These are phyloP conservation scores for Cajanus cajan DNA, from an alignment of 306 rosid species.

Conservation along the genomic window DNA sequence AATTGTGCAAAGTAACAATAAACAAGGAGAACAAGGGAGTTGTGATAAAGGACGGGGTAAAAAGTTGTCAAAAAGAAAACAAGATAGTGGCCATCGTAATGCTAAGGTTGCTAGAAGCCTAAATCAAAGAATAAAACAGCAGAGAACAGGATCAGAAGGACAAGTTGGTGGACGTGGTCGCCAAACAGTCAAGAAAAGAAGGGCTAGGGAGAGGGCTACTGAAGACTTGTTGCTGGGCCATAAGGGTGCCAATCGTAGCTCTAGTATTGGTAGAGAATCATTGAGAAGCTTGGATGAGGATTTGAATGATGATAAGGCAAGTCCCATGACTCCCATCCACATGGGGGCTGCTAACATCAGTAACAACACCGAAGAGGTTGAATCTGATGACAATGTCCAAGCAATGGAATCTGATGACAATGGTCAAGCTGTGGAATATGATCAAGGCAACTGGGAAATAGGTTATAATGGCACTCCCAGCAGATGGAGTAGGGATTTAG, in stretches of 20 bases:
- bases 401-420: slow-evolving; percentile 71
- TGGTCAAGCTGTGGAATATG: slow-evolving; percentile 72
- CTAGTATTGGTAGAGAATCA: slow-evolving; percentile 54
- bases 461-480: slow-evolving; percentile 59
- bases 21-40: slow-evolving; percentile 63
- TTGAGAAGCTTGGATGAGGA: slow-evolving; percentile 63
- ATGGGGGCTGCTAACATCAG: slow-evolving; percentile 51
- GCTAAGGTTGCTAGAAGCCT: slow-evolving; percentile 42
- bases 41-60: slow-evolving; percentile 63
- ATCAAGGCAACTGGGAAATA: slow-evolving; percentile 79
- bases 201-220: slow-evolving; percentile 58
- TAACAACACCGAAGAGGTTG: slow-evolving; percentile 57
- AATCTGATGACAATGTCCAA: slow-evolving; percentile 54
- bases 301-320: slow-evolving; percentile 63
- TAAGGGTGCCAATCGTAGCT: slow-evolving; percentile 39
- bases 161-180: slow-evolving; percentile 79
- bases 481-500: slow-evolving; percentile 62
- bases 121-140: slow-evolving; percentile 51
- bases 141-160: slow-evolving; percentile 52
- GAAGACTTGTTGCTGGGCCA: slow-evolving; percentile 50
- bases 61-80: slow-evolving; percentile 51
- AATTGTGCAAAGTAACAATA: slow-evolving; percentile 47
- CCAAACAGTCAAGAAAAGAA: slow-evolving; percentile 79
- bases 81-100: slow-evolving; percentile 31
- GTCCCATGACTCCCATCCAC: slow-evolving; percentile 34